phyloP scores from a whole-genome alignment of 495 filamentous ascomycete genomes.

The Aspergillus leporis region DNA sequence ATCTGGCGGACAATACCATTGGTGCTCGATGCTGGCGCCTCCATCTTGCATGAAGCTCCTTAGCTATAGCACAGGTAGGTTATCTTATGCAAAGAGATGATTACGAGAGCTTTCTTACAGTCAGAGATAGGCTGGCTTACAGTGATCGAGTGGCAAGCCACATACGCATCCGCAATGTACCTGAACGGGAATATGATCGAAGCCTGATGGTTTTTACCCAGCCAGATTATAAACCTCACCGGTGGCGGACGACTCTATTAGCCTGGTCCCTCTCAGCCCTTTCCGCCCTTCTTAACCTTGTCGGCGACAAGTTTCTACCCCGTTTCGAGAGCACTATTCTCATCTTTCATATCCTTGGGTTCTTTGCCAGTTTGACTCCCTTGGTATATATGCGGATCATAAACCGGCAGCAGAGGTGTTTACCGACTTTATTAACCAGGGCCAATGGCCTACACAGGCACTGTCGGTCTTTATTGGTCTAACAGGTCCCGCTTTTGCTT shows the following conservation, averaged over 20 bases:
- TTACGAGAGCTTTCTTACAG: too few relatives aligned
- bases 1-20: constrained; percentile 54
- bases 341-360: constrained; percentile 51
- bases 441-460: constrained; percentile 45
- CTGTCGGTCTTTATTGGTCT: constrained; percentile 46
- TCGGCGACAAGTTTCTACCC: constrained; percentile 41
- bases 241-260: constrained; percentile 47
- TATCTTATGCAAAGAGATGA: not conserved
- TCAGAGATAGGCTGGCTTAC: constrained; percentile 51
- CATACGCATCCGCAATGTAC: constrained; percentile 40
- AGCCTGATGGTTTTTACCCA: constrained; percentile 38
- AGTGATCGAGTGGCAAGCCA: constrained; percentile 46
- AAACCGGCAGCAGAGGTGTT: constrained; percentile 42
- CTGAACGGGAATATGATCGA: constrained; percentile 43
- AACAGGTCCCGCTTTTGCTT: constrained; percentile 41
- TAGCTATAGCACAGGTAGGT: constrained; percentile 51
- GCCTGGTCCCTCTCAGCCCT: constrained; percentile 46
- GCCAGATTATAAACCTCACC: constrained; percentile 34
- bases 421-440: constrained; percentile 46
- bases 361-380: constrained; percentile 53
- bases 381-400: constrained; percentile 47
- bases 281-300: constrained; percentile 41
- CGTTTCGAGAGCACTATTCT: constrained; percentile 47
- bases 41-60: constrained; percentile 36
- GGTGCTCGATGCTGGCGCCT: constrained; percentile 52